These are phyloP conservation scores for Teunomyces atbi DNA, from an alignment of 805 yeast genomes.

Conservation along the genomic window DNA sequence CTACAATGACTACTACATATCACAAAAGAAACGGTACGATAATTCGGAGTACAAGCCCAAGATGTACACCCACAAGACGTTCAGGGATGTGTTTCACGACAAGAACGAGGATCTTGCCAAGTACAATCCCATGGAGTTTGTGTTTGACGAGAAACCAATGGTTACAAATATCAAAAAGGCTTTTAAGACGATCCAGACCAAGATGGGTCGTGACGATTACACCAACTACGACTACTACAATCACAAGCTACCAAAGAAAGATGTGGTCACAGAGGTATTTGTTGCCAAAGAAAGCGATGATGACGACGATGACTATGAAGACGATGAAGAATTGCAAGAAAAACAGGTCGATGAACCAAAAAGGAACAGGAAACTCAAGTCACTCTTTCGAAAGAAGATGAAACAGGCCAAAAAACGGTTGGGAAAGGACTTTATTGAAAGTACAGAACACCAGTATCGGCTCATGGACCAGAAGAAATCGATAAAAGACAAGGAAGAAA, in stretches of 20 bases:
- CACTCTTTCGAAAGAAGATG: slow-evolving; percentile 16
- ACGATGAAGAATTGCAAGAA: neutral
- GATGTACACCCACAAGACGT: slow-evolving; percentile 39
- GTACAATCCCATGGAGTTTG: slow-evolving; percentile 41
- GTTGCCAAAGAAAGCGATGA: slow-evolving; percentile 20
- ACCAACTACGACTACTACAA: slow-evolving; percentile 36
- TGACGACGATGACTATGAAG: slow-evolving; percentile 7
- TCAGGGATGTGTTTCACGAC: slow-evolving; percentile 35
- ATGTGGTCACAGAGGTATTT: slow-evolving; percentile 18
- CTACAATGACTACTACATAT: slow-evolving; percentile 33
- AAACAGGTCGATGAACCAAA: neutral
- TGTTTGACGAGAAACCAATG: slow-evolving; percentile 30
- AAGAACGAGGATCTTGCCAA: slow-evolving; percentile 26
- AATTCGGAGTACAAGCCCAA: slow-evolving; percentile 33
- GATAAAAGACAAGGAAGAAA: slow-evolving; percentile 7
- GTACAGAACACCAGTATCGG: slow-evolving; percentile 9
- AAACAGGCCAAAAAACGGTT: slow-evolving; percentile 24
- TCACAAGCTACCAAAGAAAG: slow-evolving; percentile 13
- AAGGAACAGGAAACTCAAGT: slow-evolving; percentile 12
- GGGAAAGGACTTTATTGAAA: slow-evolving; percentile 13
- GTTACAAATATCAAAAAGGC: slow-evolving; percentile 18
- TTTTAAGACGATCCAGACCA: slow-evolving; percentile 26
- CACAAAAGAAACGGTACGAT: slow-evolving; percentile 36
- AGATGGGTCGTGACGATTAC: slow-evolving; percentile 31
- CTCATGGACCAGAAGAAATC: slow-evolving; percentile 4